These are phyloP conservation scores for Phytophthora niederhauseri DNA, from an alignment of 352 stramenopile species.

Conservation along the genomic window DNA sequence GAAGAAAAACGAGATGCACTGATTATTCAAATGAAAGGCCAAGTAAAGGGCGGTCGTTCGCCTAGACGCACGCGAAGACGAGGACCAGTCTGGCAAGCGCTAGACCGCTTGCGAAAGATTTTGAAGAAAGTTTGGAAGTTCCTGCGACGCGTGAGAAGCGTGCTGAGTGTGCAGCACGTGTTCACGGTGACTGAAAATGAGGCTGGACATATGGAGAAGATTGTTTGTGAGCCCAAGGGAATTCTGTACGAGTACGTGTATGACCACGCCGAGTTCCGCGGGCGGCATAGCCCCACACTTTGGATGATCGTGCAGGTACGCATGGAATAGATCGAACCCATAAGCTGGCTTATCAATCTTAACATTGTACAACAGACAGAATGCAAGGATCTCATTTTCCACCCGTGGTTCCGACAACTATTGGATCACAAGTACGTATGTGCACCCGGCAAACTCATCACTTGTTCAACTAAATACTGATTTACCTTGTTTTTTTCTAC, in stretches of 20 bases:
- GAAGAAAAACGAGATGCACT: conserved; percentile 56
- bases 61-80: conserved; percentile 35
- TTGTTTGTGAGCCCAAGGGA: conserved; percentile 80
- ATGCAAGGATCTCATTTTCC: conserved; percentile 77
- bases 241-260: conserved; percentile 89
- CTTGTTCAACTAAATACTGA: not conserved
- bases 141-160: conserved; percentile 41
- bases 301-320: conserved; percentile 66
- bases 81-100: conserved; percentile 20
- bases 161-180: conserved; percentile 73
- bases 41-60: conserved; percentile 27
- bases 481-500: not conserved
- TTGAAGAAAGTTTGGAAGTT: conserved; percentile 64
- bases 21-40: conserved; percentile 61
- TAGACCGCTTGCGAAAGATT: conserved; percentile 42
- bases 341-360: not conserved
- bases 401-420: conserved; percentile 77
- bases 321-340: not conserved
- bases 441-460: not conserved
- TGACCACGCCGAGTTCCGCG: conserved; percentile 72
- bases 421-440: conserved; percentile 75
- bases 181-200: conserved; percentile 53
- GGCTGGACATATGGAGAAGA: conserved; percentile 49
- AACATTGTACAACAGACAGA: conserved; percentile 53
- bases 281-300: conserved; percentile 62